Percentiles rank a stretch among this genome's conserved stretches.
phyloP scores from a whole-genome alignment of 805 yeast genomes.

The Komagataella pseudopastoris region DNA sequence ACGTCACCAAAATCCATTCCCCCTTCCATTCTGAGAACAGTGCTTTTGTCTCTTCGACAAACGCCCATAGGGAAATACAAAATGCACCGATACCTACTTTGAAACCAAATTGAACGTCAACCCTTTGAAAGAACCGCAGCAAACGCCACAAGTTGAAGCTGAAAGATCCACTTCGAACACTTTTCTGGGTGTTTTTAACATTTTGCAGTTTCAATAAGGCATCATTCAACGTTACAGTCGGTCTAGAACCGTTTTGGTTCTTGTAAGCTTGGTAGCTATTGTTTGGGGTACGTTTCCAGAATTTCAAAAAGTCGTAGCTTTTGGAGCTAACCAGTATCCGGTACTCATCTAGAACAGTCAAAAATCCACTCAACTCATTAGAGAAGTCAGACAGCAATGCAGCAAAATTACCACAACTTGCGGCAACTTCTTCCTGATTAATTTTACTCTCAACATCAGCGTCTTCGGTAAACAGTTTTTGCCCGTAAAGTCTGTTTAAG shows the following conservation, averaged over 20 bases:
- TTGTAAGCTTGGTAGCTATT: background rate
- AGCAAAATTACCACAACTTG: constrained; percentile 72
- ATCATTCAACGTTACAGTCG: background rate
- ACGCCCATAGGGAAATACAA: constrained; percentile 53
- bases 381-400: constrained; percentile 51
- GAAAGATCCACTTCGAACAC: constrained; percentile 6
- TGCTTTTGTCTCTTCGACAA: constrained; percentile 37
- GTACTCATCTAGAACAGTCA: constrained; percentile 29
- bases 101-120: constrained; percentile 67
- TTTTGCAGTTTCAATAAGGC: constrained; percentile 1
- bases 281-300: constrained; percentile 26
- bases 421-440: constrained; percentile 71
- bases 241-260: background rate
- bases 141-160: constrained; percentile 31
- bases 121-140: constrained; percentile 38
- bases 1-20: constrained; percentile 80
- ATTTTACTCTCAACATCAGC: constrained; percentile 26
- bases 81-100: constrained; percentile 72
- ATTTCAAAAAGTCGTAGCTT: constrained; percentile 38
- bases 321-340: constrained; percentile 7
- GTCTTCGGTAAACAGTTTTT: constrained; percentile 32
- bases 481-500: constrained; percentile 41
- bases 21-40: constrained; percentile 55
- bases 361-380: constrained; percentile 35
- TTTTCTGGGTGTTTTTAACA: constrained; percentile 3